Conservation (phyloP, 208 protist genomes). For the Crithidia thermophila region DNA sequence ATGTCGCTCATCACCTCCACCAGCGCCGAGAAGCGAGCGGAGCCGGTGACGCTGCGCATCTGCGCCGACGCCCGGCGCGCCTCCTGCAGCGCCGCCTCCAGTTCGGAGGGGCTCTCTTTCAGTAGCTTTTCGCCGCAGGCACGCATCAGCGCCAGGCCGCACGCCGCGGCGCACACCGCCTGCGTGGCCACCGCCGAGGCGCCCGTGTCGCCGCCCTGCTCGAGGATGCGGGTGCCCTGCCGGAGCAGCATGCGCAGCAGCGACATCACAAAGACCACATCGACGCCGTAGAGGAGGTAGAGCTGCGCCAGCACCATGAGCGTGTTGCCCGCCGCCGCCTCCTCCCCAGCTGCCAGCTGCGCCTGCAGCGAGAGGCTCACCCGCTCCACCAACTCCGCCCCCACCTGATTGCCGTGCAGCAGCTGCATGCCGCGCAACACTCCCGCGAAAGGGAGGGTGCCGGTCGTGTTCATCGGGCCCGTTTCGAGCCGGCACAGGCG, state of each 20-base stretch:
- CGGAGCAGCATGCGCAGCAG: conserved; percentile 54
- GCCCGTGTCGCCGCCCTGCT: background rate
- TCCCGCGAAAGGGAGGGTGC: conserved; percentile 71
- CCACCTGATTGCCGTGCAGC: conserved; percentile 66
- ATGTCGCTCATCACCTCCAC: conserved; percentile 74
- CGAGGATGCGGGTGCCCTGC: conserved; percentile 25
- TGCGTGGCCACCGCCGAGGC: conserved; percentile 12
- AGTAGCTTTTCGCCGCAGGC: conserved; percentile 79
- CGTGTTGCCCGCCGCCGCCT: conserved; percentile 56
- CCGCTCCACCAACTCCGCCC: conserved; percentile 69
- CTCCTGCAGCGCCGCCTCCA: conserved; percentile 59
- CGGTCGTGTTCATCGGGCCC: conserved; percentile 56
- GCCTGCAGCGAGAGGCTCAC: conserved; percentile 47
- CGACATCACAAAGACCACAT: conserved; percentile 55
- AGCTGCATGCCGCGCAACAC: conserved; percentile 80
- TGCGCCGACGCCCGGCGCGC: conserved; percentile 32
- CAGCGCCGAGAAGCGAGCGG: conserved; percentile 55
- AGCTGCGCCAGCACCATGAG: conserved; percentile 74
- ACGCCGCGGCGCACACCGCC: conserved; percentile 54
- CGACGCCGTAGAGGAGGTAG: conserved; percentile 76
- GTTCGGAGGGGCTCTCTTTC: conserved; percentile 68
- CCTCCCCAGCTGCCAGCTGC: conserved; percentile 49
- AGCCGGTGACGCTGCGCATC: conserved; percentile 33
- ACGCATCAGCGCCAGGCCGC: conserved; percentile 67
- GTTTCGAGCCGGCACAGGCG: conserved; percentile 59